Percentiles rank a stretch among this genome's conserved stretches.
Evolutionary conservation across 1,139 yeast genomes (phyloP).

Genomic region (Candida frijolesensis): DNA sequence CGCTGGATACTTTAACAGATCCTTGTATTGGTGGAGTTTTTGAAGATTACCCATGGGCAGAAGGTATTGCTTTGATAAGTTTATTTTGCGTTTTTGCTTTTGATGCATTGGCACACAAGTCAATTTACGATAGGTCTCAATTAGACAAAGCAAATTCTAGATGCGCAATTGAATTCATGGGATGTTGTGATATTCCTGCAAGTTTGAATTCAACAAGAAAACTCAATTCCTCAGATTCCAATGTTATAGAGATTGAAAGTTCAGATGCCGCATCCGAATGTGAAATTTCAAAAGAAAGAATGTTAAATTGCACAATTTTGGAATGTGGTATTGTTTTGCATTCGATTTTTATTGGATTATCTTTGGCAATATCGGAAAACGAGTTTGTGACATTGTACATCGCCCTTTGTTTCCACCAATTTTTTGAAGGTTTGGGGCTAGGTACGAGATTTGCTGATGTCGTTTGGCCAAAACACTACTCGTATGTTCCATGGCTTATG

Average conservation of each 20-base stretch:
- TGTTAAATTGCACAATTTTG: slow-evolving; percentile 30
- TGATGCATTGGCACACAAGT: slow-evolving; percentile 30
- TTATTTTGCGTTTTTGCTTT: slow-evolving; percentile 33
- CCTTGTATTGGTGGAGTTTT: slow-evolving; percentile 34
- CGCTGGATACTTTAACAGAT: slow-evolving; percentile 24
- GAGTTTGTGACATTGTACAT: slow-evolving; percentile 38
- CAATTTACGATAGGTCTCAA: slow-evolving; percentile 16
- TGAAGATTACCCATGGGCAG: slow-evolving; percentile 36
- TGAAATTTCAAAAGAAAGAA: slow-evolving; percentile 16
- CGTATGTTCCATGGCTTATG: slow-evolving; percentile 37
- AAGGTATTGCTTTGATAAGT: slow-evolving; percentile 36
- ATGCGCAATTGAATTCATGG: background rate
- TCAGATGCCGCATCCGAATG: background rate
- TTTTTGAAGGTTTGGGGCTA: slow-evolving; percentile 45
- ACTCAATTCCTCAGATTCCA: background rate
- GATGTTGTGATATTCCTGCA: background rate
- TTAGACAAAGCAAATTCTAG: background rate
- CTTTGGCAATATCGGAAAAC: slow-evolving; percentile 41
- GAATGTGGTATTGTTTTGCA: slow-evolving; percentile 46
- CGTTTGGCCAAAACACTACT: slow-evolving; percentile 34
- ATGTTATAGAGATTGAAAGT: background rate
- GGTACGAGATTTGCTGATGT: slow-evolving; percentile 44
- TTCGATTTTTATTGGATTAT: slow-evolving; percentile 43
- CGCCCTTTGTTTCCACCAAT: slow-evolving; percentile 43
- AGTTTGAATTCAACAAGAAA: background rate